These are phyloP conservation scores for Strigomonas culicis DNA, from an alignment of 208 protist species.

Conservation along the genomic window DNA sequence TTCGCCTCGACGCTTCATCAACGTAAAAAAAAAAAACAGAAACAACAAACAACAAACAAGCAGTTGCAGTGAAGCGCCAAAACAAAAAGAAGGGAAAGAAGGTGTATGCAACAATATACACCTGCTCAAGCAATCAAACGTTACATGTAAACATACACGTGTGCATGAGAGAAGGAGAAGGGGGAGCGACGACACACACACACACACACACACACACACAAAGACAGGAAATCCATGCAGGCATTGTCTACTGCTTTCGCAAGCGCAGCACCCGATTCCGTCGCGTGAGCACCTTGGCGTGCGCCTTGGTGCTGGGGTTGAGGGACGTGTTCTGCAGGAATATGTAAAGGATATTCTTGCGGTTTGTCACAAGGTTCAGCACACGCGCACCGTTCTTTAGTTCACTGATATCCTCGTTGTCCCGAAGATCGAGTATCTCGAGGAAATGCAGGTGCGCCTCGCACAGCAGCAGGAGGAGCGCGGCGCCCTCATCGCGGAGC, in stretches of 20 bases:
- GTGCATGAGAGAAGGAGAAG: background rate
- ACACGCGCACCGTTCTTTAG: background rate
- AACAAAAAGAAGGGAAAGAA: background rate
- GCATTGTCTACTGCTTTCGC: background rate
- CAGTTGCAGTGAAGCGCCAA: background rate
- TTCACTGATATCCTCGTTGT: constrained; percentile 24
- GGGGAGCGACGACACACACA: background rate
- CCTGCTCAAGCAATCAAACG: too few relatives aligned
- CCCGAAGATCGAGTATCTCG: constrained; percentile 23
- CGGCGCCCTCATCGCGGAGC: constrained; percentile 20
- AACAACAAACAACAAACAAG: background rate
- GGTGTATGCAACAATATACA: too few relatives aligned
- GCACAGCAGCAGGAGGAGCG: constrained; percentile 34
- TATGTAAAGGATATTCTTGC: constrained; percentile 5
- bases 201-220: too few relatives aligned
- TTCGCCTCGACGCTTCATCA: too few relatives aligned
- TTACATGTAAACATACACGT: too few relatives aligned
- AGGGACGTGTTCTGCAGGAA: constrained; percentile 20
- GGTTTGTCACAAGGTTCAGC: background rate
- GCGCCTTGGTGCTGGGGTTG: background rate
- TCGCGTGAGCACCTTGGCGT: background rate
- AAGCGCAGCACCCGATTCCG: background rate
- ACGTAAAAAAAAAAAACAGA: background rate
- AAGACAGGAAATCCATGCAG: too few relatives aligned
- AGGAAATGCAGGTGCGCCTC: constrained; percentile 35